Percentiles rank a stretch among this genome's conserved stretches.
Conservation (phyloP, 768 basidiomycete species). For the Lentinula boryana region DNA sequence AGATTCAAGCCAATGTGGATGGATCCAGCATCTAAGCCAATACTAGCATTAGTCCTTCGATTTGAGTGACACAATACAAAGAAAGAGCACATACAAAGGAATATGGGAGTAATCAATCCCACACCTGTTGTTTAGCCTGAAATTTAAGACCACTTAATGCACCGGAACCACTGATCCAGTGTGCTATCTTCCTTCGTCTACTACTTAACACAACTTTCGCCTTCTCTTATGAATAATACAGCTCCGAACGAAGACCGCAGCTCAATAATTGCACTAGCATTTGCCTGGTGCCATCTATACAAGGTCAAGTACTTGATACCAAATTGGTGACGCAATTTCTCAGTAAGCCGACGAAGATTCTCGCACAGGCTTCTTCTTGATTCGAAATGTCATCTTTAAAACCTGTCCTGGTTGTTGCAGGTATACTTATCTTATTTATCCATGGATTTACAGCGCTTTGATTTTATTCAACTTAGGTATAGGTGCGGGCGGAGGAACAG, state of each 20-base stretch:
- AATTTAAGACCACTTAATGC: slow-evolving; percentile 5
- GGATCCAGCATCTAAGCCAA: slow-evolving; percentile 64
- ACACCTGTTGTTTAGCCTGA: slow-evolving; percentile 8
- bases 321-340: too few relatives aligned
- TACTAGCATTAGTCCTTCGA: background rate
- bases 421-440: slow-evolving; percentile 34
- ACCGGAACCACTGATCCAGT: slow-evolving; percentile 48
- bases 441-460: background rate
- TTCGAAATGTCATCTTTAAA: background rate
- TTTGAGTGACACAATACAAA: background rate
- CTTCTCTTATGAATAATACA: too few relatives aligned
- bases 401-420: slow-evolving; percentile 54
- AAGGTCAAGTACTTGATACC: too few relatives aligned
- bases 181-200: slow-evolving; percentile 16
- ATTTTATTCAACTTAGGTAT: slow-evolving; percentile 23
- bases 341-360: too few relatives aligned
- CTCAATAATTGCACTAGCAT: too few relatives aligned
- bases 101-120: slow-evolving; percentile 87
- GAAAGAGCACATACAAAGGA: slow-evolving; percentile 40
- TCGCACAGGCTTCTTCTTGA: too few relatives aligned
- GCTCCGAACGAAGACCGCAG: too few relatives aligned
- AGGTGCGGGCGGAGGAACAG: slow-evolving; percentile 46
- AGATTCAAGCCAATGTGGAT: slow-evolving; percentile 90
- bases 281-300: too few relatives aligned
- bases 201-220: too few relatives aligned